These are phyloP conservation scores for Ligustrum vulgare DNA, from an alignment of 257 asterid genomes.

Conservation along the genomic window DNA sequence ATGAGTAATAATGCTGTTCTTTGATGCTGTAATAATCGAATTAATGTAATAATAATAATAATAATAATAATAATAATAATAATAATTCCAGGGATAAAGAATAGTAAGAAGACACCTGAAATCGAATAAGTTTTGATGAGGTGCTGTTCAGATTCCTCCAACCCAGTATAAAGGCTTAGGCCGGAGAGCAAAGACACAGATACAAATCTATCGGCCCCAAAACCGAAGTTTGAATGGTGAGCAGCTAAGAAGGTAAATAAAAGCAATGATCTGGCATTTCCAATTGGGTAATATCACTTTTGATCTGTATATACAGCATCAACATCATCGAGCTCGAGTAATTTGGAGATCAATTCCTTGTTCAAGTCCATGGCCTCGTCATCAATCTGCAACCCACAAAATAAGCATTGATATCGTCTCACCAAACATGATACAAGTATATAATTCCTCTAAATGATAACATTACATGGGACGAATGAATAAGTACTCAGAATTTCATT, in stretches of 20 bases:
- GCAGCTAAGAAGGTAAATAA: slow-evolving; percentile 9
- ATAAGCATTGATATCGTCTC: slow-evolving; percentile 2
- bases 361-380: slow-evolving; percentile 95
- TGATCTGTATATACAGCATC: slow-evolving; percentile 91
- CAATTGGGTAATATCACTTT: slow-evolving; percentile 34
- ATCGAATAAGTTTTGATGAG: not conserved
- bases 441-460: not conserved
- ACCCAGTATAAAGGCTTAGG: slow-evolving; percentile 5
- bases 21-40: not conserved
- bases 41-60: not conserved
- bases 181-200: slow-evolving; percentile 1
- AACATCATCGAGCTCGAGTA: slow-evolving; percentile 91
- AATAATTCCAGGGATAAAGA: not conserved
- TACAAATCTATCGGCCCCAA: slow-evolving; percentile 14
- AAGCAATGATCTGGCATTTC: not conserved
- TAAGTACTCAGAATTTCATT: not conserved
- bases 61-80: not conserved
- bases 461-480: not conserved
- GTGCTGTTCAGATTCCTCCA: slow-evolving; percentile 8
- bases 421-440: not conserved
- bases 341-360: slow-evolving; percentile 70
- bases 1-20: not conserved
- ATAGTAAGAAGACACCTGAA: slow-evolving; percentile 6
- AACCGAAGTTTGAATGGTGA: slow-evolving; percentile 13
- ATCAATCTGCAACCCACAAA: slow-evolving; percentile 56